phyloP scores from a whole-genome alignment of 345 rosid genomes.

The Gossypium sturtianum region DNA sequence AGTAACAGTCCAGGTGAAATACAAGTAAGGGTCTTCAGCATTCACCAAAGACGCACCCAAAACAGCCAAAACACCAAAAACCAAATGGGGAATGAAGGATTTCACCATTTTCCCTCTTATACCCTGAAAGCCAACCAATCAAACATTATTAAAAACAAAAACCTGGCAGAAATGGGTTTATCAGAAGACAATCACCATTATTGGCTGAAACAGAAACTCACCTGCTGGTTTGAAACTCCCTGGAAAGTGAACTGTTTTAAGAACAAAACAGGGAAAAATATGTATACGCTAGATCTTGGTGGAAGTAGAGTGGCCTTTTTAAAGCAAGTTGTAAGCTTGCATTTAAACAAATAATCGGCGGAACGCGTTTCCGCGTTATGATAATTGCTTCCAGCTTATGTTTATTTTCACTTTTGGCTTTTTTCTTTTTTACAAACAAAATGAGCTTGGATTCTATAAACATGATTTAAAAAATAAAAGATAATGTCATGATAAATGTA shows the following conservation, averaged over 20 bases:
- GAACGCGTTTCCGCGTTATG: slow-evolving; percentile 40
- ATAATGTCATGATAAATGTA: no score
- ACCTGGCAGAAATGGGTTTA: not conserved
- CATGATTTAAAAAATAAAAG: no score
- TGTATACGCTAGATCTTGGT: not conserved
- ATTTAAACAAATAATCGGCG: slow-evolving; percentile 6
- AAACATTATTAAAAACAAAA: not conserved
- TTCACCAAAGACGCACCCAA: slow-evolving; percentile 38
- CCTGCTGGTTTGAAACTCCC: slow-evolving; percentile 5
- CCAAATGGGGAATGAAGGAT: slow-evolving; percentile 19
- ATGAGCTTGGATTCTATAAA: not conserved
- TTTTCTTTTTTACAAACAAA: not conserved
- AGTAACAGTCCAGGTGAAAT: slow-evolving; percentile 82
- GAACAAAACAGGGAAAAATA: not conserved
- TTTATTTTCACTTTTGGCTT: slow-evolving; percentile 9
- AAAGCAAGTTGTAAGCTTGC: not conserved
- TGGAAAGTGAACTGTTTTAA: not conserved
- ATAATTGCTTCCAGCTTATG: slow-evolving; percentile 42
- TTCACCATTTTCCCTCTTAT: slow-evolving; percentile 24
- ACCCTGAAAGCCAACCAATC: slow-evolving; percentile 1
- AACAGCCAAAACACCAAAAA: slow-evolving; percentile 41
- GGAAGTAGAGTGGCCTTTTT: not conserved
- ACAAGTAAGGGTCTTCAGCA: slow-evolving; percentile 80
- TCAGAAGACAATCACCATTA: not conserved
- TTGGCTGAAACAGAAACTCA: not conserved